These are phyloP conservation scores for Eimeria mitis DNA, from an alignment of 169 alveolate species.

Conservation along the genomic window DNA sequence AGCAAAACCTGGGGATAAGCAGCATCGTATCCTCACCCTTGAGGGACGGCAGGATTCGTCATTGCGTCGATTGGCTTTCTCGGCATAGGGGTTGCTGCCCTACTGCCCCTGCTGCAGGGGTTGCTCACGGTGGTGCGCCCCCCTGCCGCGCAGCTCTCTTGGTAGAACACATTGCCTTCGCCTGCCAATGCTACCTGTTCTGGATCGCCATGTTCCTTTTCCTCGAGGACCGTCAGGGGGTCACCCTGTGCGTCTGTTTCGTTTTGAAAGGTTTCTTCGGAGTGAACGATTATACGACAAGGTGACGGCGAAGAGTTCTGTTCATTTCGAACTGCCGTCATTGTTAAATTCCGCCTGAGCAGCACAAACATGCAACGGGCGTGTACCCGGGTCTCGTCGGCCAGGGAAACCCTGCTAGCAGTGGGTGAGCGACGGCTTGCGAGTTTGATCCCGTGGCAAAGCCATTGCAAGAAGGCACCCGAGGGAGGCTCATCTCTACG, in stretches of 20 bases:
- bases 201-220: not conserved
- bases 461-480: not conserved
- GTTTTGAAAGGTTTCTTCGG: not conserved
- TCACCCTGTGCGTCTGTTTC: not conserved
- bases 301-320: not conserved
- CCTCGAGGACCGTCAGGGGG: slow-evolving; percentile 1
- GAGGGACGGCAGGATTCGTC: slow-evolving; percentile 30
- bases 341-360: not conserved
- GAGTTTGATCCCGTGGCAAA: not conserved
- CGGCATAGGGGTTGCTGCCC: not conserved
- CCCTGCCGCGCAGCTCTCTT: not conserved
- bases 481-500: not conserved
- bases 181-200: not conserved
- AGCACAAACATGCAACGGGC: not conserved
- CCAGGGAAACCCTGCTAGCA: not conserved
- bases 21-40: not conserved
- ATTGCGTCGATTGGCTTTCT: not conserved
- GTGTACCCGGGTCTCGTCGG: not conserved
- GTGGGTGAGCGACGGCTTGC: not conserved
- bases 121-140: slow-evolving; percentile 31
- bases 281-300: slow-evolving; percentile 29
- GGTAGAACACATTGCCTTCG: not conserved
- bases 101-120: not conserved
- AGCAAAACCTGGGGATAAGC: not conserved
- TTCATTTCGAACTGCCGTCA: not conserved